These are phyloP conservation scores for Hanseniaspora pseudoguilliermondii DNA, from an alignment of 805 yeast genomes.

Conservation along the genomic window DNA sequence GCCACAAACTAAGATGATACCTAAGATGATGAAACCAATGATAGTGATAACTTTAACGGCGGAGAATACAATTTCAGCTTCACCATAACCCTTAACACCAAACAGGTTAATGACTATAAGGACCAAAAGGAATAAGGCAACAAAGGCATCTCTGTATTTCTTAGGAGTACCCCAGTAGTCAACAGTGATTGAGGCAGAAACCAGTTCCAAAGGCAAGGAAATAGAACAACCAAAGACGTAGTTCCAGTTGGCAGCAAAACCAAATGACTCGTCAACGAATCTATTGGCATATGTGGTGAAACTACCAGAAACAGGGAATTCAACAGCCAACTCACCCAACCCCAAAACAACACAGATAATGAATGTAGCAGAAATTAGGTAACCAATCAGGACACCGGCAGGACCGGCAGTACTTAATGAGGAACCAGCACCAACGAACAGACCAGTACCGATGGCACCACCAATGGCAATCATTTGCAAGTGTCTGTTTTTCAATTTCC, in stretches of 20 bases:
- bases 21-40: constrained; percentile 42
- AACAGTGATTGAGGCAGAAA: constrained; percentile 43
- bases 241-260: constrained; percentile 51
- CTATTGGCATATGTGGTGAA: constrained; percentile 46
- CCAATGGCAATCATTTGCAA: constrained; percentile 59
- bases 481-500: constrained; percentile 41
- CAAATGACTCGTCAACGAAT: constrained; percentile 51
- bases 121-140: constrained; percentile 37
- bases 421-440: constrained; percentile 58
- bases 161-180: constrained; percentile 37
- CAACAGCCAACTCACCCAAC: constrained; percentile 46
- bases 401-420: constrained; percentile 57
- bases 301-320: constrained; percentile 54
- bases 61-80: constrained; percentile 40
- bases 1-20: constrained; percentile 37
- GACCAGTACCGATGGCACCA: constrained; percentile 64
- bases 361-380: constrained; percentile 44
- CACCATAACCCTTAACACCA: constrained; percentile 45
- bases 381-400: constrained; percentile 45
- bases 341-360: constrained; percentile 50
- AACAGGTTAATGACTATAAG: constrained; percentile 39
- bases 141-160: constrained; percentile 39
- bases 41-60: constrained; percentile 38
- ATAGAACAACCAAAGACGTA: constrained; percentile 43
- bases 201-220: constrained; percentile 38